These are phyloP conservation scores for Kappamyces sp. DNA, from an alignment of 192 early-diverging fungal species.

Conservation along the genomic window DNA sequence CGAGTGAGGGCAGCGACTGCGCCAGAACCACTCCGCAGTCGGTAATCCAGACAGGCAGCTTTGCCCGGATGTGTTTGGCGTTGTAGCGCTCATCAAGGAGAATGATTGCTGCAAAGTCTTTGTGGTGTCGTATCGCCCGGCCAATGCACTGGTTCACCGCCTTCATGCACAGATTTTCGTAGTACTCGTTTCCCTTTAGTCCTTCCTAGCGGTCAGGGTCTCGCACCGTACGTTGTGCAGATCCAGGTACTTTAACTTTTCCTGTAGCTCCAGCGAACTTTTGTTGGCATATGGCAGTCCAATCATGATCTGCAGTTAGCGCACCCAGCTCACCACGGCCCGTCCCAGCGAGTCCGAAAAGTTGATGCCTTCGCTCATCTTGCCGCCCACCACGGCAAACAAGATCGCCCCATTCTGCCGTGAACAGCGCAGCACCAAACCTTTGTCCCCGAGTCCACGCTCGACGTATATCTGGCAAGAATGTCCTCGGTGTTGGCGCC, in stretches of 20 bases:
- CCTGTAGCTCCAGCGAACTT: slow-evolving; percentile 65
- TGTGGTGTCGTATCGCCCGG: slow-evolving; percentile 82
- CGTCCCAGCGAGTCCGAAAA: slow-evolving; percentile 81
- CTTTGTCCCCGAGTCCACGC: too few relatives aligned
- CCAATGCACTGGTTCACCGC: slow-evolving; percentile 76
- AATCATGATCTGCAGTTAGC: slow-evolving; percentile 67
- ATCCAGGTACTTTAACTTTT: slow-evolving; percentile 66
- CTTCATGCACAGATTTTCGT: slow-evolving; percentile 88
- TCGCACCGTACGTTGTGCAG: slow-evolving; percentile 1
- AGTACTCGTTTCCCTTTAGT: slow-evolving; percentile 57
- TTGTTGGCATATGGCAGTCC: slow-evolving; percentile 84
- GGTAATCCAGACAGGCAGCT: slow-evolving; percentile 71
- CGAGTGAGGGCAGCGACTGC: too few relatives aligned
- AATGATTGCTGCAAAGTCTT: slow-evolving; percentile 81
- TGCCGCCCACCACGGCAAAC: slow-evolving; percentile 85
- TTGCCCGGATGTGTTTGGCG: slow-evolving; percentile 43
- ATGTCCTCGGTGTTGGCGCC: too few relatives aligned
- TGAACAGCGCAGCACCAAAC: too few relatives aligned
- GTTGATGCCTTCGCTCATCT: slow-evolving; percentile 86
- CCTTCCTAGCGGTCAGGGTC: neutral
- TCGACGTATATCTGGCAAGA: too few relatives aligned
- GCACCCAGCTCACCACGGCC: slow-evolving; percentile 7
- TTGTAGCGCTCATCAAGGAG: slow-evolving; percentile 72
- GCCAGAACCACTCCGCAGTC: neutral
- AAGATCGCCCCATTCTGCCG: slow-evolving; percentile 57